Conservation (phyloP, 148 eudicot species). For the Vaccinium macrocarpon region DNA sequence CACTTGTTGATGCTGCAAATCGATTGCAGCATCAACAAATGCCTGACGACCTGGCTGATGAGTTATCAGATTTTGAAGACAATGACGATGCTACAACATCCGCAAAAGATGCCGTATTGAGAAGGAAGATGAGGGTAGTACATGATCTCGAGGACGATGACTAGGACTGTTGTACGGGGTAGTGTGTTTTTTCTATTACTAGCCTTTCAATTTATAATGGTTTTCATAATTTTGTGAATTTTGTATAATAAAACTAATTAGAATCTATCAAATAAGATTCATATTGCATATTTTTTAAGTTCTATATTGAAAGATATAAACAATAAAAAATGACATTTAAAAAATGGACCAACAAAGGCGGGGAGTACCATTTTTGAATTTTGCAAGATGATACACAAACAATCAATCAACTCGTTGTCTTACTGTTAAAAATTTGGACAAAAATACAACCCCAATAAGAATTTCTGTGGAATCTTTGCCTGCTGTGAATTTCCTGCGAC, state of each 20-base stretch:
- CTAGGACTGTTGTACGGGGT: background rate
- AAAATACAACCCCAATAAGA: background rate
- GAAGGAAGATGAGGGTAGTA: conserved; percentile 68
- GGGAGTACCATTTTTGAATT: too few species aligned
- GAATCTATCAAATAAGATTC: too few species aligned
- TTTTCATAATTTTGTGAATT: too few species aligned
- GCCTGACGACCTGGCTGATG: conserved; percentile 39
- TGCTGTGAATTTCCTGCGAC: background rate
- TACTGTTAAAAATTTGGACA: background rate
- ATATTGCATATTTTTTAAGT: too few species aligned
- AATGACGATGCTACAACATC: conserved; percentile 23
- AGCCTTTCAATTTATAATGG: too few species aligned
- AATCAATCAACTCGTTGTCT: too few species aligned
- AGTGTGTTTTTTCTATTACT: too few species aligned
- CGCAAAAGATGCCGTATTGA: conserved; percentile 31
- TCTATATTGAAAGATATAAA: too few species aligned
- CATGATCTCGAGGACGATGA: conserved; percentile 75
- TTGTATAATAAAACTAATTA: too few species aligned
- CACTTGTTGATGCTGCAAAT: conserved; percentile 15
- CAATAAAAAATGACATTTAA: too few species aligned
- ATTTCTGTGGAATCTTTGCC: background rate
- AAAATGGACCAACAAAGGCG: too few species aligned
- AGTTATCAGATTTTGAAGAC: conserved; percentile 53
- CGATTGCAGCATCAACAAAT: conserved; percentile 24
- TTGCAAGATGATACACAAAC: too few species aligned